Conservation (phyloP, 2,329 filamentous ascomycete species). For the Trichophyton rubrum region DNA sequence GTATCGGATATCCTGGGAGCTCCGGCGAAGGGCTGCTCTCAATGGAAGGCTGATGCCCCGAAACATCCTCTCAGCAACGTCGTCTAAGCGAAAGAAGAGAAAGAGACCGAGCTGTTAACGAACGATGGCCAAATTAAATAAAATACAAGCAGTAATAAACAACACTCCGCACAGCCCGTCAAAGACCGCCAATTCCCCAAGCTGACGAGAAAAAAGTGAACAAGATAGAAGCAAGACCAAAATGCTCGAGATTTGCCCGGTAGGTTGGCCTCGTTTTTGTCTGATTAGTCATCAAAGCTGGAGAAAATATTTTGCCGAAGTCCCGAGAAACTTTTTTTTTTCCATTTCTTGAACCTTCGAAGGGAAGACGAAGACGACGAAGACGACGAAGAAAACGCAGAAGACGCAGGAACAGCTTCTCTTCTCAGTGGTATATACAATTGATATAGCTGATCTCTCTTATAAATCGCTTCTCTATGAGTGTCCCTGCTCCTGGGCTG, state of each 20-base stretch:
- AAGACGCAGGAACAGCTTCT: neutral
- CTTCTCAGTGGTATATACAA: neutral
- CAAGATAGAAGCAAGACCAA: neutral
- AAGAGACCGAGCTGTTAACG: neutral
- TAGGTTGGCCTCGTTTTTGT: neutral
- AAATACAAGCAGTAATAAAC: neutral
- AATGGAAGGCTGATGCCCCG: conserved; percentile 53
- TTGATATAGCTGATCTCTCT: neutral
- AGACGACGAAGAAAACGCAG: neutral
- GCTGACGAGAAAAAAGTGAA: neutral
- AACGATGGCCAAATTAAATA: neutral
- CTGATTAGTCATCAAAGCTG: neutral
- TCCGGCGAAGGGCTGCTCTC: conserved; percentile 47
- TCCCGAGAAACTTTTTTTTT: conserved; percentile 2
- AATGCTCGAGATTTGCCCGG: neutral
- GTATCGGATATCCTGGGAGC: conserved; percentile 30
- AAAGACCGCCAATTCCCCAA: neutral
- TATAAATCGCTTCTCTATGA: neutral
- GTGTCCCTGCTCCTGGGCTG: conserved; percentile 20
- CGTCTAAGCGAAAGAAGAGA: neutral
- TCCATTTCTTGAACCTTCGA: conserved; percentile 2
- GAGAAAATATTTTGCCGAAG: neutral
- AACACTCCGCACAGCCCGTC: neutral
- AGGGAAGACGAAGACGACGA: neutral
- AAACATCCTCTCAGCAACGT: conserved; percentile 38